Evolutionary conservation across 345 rosid species (phyloP), one percentile per base, ranked within the genome.

Genomic region (Bretschneidera sinensis): DNA sequence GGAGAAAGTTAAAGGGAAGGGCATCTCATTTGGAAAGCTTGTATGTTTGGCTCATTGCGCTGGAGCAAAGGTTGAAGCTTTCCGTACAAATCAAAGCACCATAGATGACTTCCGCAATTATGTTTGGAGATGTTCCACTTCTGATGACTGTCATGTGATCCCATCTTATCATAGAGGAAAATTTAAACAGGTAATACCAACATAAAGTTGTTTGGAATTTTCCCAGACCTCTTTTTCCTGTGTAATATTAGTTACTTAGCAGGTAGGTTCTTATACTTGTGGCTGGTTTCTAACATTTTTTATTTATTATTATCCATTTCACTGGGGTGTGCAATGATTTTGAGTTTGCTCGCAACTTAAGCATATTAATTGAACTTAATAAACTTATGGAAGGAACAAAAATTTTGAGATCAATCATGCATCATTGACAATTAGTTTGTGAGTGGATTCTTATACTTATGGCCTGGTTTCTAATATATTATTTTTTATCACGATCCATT

Each of bases 1-100:
- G 59, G 96, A 92, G 60, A 76, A 74, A 66, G 91, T 92, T 25
- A 85, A 87, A 72, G 84, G 81, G 21, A 77, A 84, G 51, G 98
- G 98, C 25, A 87, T 92, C 69, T 79, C 97, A 21, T 85, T 92
- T 76, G 98, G 96, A 17, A 92, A 83, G 74, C 77, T 92, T 65
- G 91, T 87, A 5, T 92, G 97, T 74, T 78, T 92, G 71, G 98
- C 86, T 69, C 88, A 82, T 62, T 85, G 89, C 68, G 94, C 96
- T 24, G 98, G 98, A 53, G 98, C 97, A 15, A 85, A 87, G 70
- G 97, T 84, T 48, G 80, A 87, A 71, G 97, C 98, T 45, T 89
- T 80, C 70, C 88, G 86, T 34, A 79, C 96, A 6, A 92, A 67
- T 78, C 96, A 89, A 59, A 85, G 84, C 61, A 84, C 80, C 17